Conservation (phyloP, 441 rosid species). For the Adansonia gregorii region DNA sequence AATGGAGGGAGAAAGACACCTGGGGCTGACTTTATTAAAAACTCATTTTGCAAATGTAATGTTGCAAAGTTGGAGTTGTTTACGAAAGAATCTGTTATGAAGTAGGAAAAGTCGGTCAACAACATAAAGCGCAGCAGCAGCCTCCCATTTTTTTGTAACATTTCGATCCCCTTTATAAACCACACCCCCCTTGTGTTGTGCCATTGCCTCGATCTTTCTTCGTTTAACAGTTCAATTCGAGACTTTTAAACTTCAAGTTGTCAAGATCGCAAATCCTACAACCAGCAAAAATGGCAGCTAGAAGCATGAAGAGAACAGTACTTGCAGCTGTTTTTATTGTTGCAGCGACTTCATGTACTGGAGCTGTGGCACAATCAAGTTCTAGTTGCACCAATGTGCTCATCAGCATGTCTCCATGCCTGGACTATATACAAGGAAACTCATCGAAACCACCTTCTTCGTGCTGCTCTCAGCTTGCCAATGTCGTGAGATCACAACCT, state of each 20-base stretch:
- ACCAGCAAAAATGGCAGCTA: not conserved
- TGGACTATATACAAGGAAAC: conserved; percentile 51
- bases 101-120: not conserved
- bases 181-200: not conserved
- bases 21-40: not conserved
- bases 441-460: conserved; percentile 53
- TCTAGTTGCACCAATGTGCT: conserved; percentile 48
- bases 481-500: conserved; percentile 49
- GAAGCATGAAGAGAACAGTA: not conserved
- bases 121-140: not conserved
- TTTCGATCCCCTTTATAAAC: not conserved
- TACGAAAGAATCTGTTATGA: not conserved
- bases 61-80: not conserved
- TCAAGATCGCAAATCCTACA: not conserved
- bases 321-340: not conserved
- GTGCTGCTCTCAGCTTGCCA: conserved; percentile 61
- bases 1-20: not conserved
- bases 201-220: not conserved
- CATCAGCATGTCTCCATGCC: conserved; percentile 54
- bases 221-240: not conserved
- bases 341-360: conserved; percentile 20
- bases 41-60: not conserved
- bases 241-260: not conserved
- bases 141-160: not conserved
- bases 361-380: conserved; percentile 50